Evolutionary conservation across 768 basidiomycete genomes (phyloP).

Genomic region (Gyrodon lividus): DNA sequence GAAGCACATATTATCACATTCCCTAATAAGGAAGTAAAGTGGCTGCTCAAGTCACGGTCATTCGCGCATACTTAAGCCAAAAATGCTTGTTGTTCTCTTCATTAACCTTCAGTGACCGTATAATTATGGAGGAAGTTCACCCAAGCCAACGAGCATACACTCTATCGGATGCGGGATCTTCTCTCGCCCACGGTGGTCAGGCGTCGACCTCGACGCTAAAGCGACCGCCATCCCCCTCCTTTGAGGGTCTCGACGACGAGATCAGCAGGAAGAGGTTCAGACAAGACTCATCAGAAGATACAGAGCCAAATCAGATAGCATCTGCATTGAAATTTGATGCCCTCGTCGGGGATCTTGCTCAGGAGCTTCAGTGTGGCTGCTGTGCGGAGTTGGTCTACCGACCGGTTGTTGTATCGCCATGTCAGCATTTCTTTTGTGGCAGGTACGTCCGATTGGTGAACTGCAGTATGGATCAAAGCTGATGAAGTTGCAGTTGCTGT

Average conservation of each 20-base stretch:
- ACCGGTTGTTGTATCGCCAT: constrained; percentile 79
- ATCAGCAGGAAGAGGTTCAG: constrained; percentile 61
- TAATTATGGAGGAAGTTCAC: constrained; percentile 16
- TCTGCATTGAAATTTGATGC: constrained; percentile 22
- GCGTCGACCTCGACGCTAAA: constrained; percentile 40
- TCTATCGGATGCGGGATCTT: neutral
- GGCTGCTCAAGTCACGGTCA: constrained; percentile 20
- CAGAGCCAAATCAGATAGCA: constrained; percentile 8
- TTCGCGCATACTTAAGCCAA: constrained; percentile 20
- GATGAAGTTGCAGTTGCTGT: constrained; percentile 59
- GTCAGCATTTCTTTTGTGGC: constrained; percentile 91
- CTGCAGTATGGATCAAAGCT: constrained; percentile 38
- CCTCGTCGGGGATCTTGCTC: constrained; percentile 61
- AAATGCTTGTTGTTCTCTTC: constrained; percentile 16
- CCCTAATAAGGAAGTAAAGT: constrained; percentile 25
- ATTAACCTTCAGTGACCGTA: constrained; percentile 19
- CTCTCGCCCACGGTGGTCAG: constrained; percentile 12
- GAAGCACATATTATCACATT: constrained; percentile 10
- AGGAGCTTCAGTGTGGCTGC: constrained; percentile 84
- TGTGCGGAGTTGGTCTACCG: constrained; percentile 80
- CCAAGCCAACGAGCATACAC: neutral
- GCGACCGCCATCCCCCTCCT: constrained; percentile 61
- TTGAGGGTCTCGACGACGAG: constrained; percentile 47
- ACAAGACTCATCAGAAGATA: constrained; percentile 37
- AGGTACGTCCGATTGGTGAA: constrained; percentile 47